These are phyloP conservation scores for Cladophialophora yegresii DNA, from an alignment of 2,329 filamentous ascomycete genomes.

Conservation along the genomic window DNA sequence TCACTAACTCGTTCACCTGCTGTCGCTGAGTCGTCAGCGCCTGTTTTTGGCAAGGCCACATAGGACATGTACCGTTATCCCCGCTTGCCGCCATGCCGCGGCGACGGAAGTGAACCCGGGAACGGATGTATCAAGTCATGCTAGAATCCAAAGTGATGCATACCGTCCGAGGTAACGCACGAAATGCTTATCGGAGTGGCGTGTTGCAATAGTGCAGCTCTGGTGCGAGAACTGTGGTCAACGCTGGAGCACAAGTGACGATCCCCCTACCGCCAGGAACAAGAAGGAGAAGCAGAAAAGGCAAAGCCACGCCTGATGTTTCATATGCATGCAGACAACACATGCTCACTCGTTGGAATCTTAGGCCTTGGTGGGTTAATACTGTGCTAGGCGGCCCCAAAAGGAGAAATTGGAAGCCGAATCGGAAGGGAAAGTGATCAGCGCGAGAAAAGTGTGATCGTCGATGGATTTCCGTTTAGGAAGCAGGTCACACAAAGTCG, in stretches of 20 bases:
- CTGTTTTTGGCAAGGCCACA: neutral
- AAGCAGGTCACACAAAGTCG: neutral
- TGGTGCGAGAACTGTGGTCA: neutral
- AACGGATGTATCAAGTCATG: neutral
- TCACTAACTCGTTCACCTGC: neutral
- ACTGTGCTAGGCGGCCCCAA: neutral
- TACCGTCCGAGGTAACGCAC: neutral
- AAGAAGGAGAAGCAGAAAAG: neutral
- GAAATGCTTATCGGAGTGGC: neutral
- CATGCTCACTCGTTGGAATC: neutral
- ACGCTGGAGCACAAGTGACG: neutral
- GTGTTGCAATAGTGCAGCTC: neutral
- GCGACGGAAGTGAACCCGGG: neutral
- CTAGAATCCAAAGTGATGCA: neutral
- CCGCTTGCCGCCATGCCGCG: neutral
- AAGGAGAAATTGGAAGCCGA: neutral
- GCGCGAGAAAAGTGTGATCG: constrained; percentile 5
- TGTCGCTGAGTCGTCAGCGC: neutral
- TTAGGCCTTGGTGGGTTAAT: neutral
- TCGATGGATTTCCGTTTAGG: neutral
- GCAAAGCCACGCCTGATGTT: neutral
- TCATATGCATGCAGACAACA: neutral
- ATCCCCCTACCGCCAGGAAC: neutral
- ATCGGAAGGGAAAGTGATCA: constrained; percentile 9
- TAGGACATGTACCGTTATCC: neutral